These are phyloP conservation scores for Chaetomiaceae sp. DNA, from an alignment of 2,329 filamentous ascomycete species.

Conservation along the genomic window DNA sequence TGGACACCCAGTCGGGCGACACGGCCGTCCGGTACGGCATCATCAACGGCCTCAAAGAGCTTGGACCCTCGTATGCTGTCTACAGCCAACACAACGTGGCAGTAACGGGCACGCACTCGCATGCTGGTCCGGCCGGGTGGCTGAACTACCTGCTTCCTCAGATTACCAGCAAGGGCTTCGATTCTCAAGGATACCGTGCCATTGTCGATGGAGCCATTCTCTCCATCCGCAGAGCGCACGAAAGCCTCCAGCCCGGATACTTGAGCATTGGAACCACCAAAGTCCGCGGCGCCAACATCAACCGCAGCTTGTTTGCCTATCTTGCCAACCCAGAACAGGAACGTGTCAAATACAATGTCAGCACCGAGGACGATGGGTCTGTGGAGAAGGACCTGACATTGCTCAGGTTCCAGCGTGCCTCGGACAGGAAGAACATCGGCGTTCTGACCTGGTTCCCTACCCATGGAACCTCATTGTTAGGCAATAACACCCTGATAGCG, in stretches of 20 bases:
- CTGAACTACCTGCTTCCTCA: slow-evolving; percentile 91
- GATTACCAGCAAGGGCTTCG: slow-evolving; percentile 81
- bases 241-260: slow-evolving; percentile 59
- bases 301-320: slow-evolving; percentile 84
- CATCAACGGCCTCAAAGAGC: slow-evolving; percentile 62
- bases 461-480: slow-evolving; percentile 85
- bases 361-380: slow-evolving; percentile 48
- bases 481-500: slow-evolving; percentile 85
- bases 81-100: slow-evolving; percentile 82
- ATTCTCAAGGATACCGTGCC: slow-evolving; percentile 80
- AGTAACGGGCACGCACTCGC: slow-evolving; percentile 87
- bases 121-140: slow-evolving; percentile 88
- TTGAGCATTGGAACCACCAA: slow-evolving; percentile 66
- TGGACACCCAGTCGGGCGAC: slow-evolving; percentile 84
- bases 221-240: slow-evolving; percentile 78
- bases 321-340: slow-evolving; percentile 78
- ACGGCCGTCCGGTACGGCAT: slow-evolving; percentile 87
- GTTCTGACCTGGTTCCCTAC: slow-evolving; percentile 88
- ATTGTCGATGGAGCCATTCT: slow-evolving; percentile 81
- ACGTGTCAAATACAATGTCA: slow-evolving; percentile 59
- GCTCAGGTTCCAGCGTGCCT: slow-evolving; percentile 69
- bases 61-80: slow-evolving; percentile 68
- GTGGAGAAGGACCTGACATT: slow-evolving; percentile 73
- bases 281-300: slow-evolving; percentile 75
- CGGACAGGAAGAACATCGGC: slow-evolving; percentile 72